These are phyloP conservation scores for Prunus davidiana DNA, from an alignment of 306 rosid species.

Conservation along the genomic window DNA sequence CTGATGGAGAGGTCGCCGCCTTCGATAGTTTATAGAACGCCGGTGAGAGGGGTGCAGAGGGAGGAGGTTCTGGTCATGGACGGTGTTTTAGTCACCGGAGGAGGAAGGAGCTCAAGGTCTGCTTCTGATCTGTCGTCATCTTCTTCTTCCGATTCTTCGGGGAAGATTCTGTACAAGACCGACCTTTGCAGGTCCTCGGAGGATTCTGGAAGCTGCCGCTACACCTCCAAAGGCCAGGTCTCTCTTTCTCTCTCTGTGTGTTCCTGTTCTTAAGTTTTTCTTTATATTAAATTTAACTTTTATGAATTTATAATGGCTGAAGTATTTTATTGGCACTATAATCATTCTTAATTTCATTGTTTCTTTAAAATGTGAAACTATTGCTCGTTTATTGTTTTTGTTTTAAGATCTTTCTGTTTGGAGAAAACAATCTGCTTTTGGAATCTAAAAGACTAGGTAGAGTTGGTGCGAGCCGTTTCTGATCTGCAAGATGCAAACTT, in stretches of 20 bases:
- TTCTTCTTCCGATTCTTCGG: slow-evolving; percentile 21
- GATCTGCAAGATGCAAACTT: neutral
- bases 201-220: slow-evolving; percentile 5
- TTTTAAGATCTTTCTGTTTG: no score
- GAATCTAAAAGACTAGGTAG: no score
- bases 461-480: no score
- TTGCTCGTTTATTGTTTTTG: no score
- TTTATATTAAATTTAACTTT: neutral
- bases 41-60: slow-evolving; percentile 41
- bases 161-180: slow-evolving; percentile 34
- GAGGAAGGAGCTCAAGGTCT: slow-evolving; percentile 35
- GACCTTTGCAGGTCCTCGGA: slow-evolving; percentile 17
- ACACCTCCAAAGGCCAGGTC: slow-evolving; percentile 55
- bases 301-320: neutral
- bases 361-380: no score
- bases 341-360: no score
- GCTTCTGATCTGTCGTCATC: slow-evolving; percentile 34
- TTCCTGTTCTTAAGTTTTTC: neutral
- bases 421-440: no score
- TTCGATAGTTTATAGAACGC: slow-evolving; percentile 37
- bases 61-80: slow-evolving; percentile 77
- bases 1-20: slow-evolving; percentile 25
- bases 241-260: slow-evolving; percentile 24
- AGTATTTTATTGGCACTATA: neutral
- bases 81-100: slow-evolving; percentile 47